phyloP scores from a whole-genome alignment of 257 asterid species.

The Jasminum sambac region DNA sequence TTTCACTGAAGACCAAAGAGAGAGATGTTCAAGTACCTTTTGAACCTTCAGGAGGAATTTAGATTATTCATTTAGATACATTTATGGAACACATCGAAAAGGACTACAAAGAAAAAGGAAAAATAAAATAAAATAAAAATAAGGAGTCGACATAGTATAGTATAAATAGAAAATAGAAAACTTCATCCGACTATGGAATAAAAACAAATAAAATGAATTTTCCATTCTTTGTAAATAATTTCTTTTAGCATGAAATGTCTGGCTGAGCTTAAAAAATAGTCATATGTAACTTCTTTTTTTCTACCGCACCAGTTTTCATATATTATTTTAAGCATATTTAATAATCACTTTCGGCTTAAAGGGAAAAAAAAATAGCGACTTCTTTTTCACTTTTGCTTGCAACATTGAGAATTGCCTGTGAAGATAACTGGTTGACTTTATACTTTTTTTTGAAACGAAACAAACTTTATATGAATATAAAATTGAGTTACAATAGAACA shows the following conservation, averaged over 20 bases:
- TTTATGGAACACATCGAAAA: neutral
- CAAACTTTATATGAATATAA: too few relatives aligned
- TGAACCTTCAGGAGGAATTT: too few relatives aligned
- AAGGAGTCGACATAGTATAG: neutral
- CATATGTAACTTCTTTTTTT: neutral
- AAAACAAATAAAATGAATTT: slow-evolving; percentile 3
- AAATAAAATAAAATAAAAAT: neutral
- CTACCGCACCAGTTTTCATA: neutral
- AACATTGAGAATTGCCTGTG: neutral
- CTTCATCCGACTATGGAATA: neutral
- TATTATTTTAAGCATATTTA: neutral
- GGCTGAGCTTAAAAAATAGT: neutral
- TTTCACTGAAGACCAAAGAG: too few relatives aligned
- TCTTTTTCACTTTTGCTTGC: neutral
- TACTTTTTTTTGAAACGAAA: too few relatives aligned
- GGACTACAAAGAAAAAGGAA: too few relatives aligned
- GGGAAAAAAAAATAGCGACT: neutral
- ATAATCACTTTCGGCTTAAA: neutral
- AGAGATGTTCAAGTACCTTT: too few relatives aligned
- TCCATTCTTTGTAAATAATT: neutral
- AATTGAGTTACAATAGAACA: too few relatives aligned
- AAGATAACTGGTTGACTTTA: neutral
- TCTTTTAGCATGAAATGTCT: neutral
- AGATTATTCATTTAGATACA: too few relatives aligned
- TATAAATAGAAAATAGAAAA: neutral